Evolutionary conservation across 2,329 filamentous ascomycete species (phyloP).

Genomic region (Penicillium sclerotiorum): DNA sequence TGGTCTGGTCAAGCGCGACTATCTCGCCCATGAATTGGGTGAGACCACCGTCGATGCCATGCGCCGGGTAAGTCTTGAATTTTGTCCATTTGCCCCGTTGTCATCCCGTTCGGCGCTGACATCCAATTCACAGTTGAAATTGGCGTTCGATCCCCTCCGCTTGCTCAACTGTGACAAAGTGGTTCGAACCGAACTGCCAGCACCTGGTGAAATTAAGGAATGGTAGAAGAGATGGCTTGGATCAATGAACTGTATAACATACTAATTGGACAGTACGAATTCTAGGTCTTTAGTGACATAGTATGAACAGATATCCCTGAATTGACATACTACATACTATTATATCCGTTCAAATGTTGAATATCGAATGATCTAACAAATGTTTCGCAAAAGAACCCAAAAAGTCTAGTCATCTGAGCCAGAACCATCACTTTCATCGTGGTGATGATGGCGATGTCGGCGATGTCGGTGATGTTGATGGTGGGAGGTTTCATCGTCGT

Average conservation of each 20-base stretch:
- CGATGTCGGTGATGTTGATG: conserved; percentile 12
- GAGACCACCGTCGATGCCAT: conserved; percentile 64
- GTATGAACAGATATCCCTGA: no score
- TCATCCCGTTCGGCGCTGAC: no score
- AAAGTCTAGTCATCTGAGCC: conserved; percentile 24
- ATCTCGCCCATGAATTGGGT: conserved; percentile 64
- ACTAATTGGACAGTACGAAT: no score
- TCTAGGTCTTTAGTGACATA: no score
- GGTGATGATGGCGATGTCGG: conserved; percentile 24
- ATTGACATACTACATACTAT: no score
- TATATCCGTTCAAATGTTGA: no score
- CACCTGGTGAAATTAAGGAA: conserved; percentile 51
- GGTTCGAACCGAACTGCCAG: conserved; percentile 57
- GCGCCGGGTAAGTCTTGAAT: conserved; percentile 56
- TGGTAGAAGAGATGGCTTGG: no score
- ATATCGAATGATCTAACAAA: no score
- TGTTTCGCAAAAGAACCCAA: no score
- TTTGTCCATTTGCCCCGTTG: no score
- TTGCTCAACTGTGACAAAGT: conserved; percentile 68
- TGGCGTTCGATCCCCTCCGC: conserved; percentile 67
- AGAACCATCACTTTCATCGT: conserved; percentile 17
- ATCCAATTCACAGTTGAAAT: conserved; percentile 57
- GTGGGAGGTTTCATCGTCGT: conserved; percentile 20
- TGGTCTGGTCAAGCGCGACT: conserved; percentile 70
- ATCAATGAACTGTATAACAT: no score